phyloP scores from a whole-genome alignment of 2,329 filamentous ascomycete genomes.

The Aspergillus pseudoterreus region DNA sequence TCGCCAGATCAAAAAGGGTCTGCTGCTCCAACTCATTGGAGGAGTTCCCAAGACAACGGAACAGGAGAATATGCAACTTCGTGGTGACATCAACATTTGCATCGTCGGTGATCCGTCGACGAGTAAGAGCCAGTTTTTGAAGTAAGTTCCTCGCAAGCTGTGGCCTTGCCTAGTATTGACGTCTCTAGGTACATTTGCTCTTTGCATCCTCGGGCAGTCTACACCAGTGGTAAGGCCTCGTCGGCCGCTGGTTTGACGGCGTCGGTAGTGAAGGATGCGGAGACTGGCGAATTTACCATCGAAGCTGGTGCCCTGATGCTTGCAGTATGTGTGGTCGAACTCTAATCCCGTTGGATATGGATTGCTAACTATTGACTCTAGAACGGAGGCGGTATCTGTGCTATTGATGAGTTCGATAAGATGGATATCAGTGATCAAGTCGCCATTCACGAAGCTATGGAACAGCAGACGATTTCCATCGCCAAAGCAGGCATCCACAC shows the following conservation, averaged over 20 bases:
- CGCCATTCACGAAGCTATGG: slow-evolving; percentile 99
- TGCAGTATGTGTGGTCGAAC: slow-evolving; percentile 50
- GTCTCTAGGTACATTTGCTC: slow-evolving; percentile 74
- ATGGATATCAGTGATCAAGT: slow-evolving; percentile 98
- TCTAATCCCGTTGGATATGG: not conserved
- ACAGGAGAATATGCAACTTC: slow-evolving; percentile 82
- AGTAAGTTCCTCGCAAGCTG: slow-evolving; percentile 43
- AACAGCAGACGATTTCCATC: slow-evolving; percentile 99
- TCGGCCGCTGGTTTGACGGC: slow-evolving; percentile 96
- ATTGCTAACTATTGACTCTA: slow-evolving; percentile 9
- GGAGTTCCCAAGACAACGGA: slow-evolving; percentile 88
- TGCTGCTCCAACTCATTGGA: slow-evolving; percentile 91
- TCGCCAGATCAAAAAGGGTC: slow-evolving; percentile 94
- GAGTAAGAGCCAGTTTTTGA: slow-evolving; percentile 95
- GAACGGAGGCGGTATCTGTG: slow-evolving; percentile 86
- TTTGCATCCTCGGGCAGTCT: slow-evolving; percentile 92
- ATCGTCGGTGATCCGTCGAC: slow-evolving; percentile 96
- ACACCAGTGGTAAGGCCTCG: slow-evolving; percentile 96
- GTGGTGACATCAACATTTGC: slow-evolving; percentile 98
- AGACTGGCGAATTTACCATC: slow-evolving; percentile 98
- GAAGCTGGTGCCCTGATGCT: slow-evolving; percentile 97
- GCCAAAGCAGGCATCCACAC: slow-evolving; percentile 98
- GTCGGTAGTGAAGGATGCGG: slow-evolving; percentile 94
- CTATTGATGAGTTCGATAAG: slow-evolving; percentile 99
- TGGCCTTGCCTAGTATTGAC: not conserved